Percentiles rank a stretch among this genome's conserved stretches.
phyloP scores from a whole-genome alignment of 2,329 filamentous ascomycete species.

The Clathrospora elynae region DNA sequence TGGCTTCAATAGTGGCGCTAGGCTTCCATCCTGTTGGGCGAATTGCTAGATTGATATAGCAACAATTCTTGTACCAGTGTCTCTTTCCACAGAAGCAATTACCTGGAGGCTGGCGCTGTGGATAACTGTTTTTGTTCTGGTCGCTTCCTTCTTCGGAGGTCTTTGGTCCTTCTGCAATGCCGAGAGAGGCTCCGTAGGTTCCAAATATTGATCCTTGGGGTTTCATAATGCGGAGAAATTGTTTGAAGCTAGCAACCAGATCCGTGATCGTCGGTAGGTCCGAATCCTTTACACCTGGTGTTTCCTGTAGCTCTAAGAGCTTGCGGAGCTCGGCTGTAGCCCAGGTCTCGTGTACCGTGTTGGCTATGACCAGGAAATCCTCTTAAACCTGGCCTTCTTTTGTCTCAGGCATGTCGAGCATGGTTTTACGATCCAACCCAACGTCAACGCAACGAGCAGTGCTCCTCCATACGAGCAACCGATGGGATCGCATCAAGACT shows the following conservation, averaged over 20 bases:
- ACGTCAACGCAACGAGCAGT: too few species aligned
- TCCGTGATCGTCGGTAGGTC: not conserved
- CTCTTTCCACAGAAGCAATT: not conserved
- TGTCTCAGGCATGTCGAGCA: not conserved
- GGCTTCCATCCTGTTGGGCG: not conserved
- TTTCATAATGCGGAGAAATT: not conserved
- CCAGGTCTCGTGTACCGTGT: not conserved
- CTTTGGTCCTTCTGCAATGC: not conserved
- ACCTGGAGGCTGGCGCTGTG: too few species aligned
- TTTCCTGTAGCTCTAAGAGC: conserved; percentile 1
- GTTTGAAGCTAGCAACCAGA: conserved; percentile 1
- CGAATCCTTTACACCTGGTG: not conserved
- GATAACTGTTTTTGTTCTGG: not conserved
- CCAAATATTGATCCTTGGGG: not conserved
- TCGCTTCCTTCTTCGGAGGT: not conserved
- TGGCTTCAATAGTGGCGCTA: not conserved
- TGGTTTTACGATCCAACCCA: too few species aligned
- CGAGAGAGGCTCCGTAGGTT: not conserved
- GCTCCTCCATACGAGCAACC: too few species aligned
- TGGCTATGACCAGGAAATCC: conserved; percentile 3
- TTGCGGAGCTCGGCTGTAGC: conserved; percentile 1
- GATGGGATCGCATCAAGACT: too few species aligned
- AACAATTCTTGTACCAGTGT: not conserved
- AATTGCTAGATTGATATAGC: not conserved
- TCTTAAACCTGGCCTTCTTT: not conserved